Evolutionary conservation across 306 rosid species (phyloP), one percentile per base, ranked within the genome.

Genomic region (Arachis stenosperma): DNA sequence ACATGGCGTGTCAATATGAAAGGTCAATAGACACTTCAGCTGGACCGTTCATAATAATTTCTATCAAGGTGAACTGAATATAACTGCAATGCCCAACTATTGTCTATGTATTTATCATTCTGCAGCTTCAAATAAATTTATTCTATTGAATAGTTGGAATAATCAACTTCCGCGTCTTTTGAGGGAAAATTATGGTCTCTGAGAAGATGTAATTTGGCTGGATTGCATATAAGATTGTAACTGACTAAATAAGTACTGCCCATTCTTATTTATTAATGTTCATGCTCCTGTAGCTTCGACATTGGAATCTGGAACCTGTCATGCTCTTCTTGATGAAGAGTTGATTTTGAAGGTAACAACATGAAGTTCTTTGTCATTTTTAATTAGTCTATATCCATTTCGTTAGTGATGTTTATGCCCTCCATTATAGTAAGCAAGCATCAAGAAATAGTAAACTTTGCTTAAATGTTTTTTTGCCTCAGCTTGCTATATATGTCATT

Each of bases 301-400:
- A 59, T 69, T 84, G 87, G 75, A 84, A 75, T 80, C 87, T 65
- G 78, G 75, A 53, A 72, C 57, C 29, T 44, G 43, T 30, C 79
- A 44, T 42, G 12, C 75, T 66, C 37, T 4, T 33, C 73, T 78
- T 53, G 84, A 80, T 5, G 84, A 84, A 73, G 81, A 69, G 61
- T 75, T 84, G 79, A 53, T 84, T 78, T 67, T 84, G 63, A 74
- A 77, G 87, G 87, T 84, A 59, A 58, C 1, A 1, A 22, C 27
- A 22, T 22, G 61, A 37, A 40, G 9, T 42, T 36, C n/a, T 54
- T 41, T 62, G 17, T 39, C 44, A 10, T 58, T 68, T 79, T 63
- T 12, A 51, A 48, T 63, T 11, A 50, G 42, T 68, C 71, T n/a
- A 52, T 22, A 46, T 43, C 71, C 15, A 40, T 71, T 76, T 37